Base-by-base conservation (phyloP, 2,329 filamentous ascomycete genomes). In the Lachnellula subtilissima region DNA sequence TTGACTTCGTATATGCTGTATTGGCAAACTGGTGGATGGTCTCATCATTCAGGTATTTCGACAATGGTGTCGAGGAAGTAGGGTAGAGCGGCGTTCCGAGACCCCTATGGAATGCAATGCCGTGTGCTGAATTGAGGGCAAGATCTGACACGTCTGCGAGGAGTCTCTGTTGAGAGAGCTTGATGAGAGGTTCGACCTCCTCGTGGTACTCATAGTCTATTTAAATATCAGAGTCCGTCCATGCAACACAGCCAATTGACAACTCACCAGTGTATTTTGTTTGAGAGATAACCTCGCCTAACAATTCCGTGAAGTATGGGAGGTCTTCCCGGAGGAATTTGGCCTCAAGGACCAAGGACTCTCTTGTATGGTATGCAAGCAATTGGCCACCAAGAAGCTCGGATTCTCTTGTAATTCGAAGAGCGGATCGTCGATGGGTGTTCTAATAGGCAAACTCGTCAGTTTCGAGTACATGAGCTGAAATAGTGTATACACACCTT, bases 251-350 rank as follows among this genome's bases (percentile, higher is more conserved):
- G 8, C 42, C 19, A 25, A 35, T 22, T 5, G 11, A 25, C 42
- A n/a, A 73, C 84, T 76, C 76, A 88, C 85, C 80, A 63, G 86
- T 85, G 74, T 90, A 99, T 77, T 91, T 94, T 67, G 93, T 96
- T 76, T 89, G 79, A 60, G 87, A 86, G 69, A 94, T 81, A 68
- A 97, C 89, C 80, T 99, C 95, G 70, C 88, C 91, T 66, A 99
- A 83, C 64, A 99, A 82, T 80, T 99, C 94, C 70, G 91, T 85
- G 75, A 96, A 99, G 84, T 97, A 99, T 66, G 94, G 94, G 65
- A 99, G 85, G 73, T 99, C 92, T 73, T 94, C 86, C 72, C 91
- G 86, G 65, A 99, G 85, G 82, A 99, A 99, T 79, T 88, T 96
- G 73, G 94, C 90, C 75, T 93, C 87, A 70, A 99, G 78, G 58